phyloP scores from a whole-genome alignment of 78 protist genomes.

The Tieghemostelium lacteum region DNA sequence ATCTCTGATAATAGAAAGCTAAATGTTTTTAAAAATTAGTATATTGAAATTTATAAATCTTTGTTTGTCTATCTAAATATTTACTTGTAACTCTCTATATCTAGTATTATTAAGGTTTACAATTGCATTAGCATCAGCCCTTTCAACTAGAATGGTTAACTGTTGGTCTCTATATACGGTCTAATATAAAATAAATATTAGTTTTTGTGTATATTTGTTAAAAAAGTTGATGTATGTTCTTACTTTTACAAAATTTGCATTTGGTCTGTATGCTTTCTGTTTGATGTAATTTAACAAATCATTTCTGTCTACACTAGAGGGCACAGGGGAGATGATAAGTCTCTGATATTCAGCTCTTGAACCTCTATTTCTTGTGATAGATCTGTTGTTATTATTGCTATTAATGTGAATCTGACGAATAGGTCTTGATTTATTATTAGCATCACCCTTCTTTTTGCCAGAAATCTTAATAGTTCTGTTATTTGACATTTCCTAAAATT shows the following conservation, averaged over 20 bases:
- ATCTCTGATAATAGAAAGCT: conserved; percentile 28
- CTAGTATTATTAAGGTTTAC: conserved; percentile 5
- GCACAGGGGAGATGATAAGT: conserved; percentile 11
- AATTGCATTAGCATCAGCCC: conserved; percentile 16
- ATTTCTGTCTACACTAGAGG: conserved; percentile 15
- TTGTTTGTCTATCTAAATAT: not conserved
- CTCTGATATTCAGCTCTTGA: conserved; percentile 8
- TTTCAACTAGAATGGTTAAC: conserved; percentile 10
- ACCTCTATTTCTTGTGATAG: too few species aligned
- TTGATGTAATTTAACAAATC: conserved; percentile 34
- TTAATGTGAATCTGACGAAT: too few species aligned
- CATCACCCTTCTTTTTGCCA: too few species aligned
- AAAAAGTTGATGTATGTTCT: conserved; percentile 1
- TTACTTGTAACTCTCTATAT: conserved; percentile 22
- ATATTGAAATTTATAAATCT: not conserved
- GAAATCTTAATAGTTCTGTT: too few species aligned
- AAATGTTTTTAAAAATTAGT: not conserved
- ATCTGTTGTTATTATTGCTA: too few species aligned
- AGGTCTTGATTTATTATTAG: too few species aligned
- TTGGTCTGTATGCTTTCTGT: conserved; percentile 32
- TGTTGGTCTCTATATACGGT: conserved; percentile 19
- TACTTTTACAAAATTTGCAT: conserved; percentile 23
- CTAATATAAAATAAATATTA: not conserved
- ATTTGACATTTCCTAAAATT: too few species aligned
- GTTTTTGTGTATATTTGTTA: not conserved